Base-by-base conservation (phyloP, 305 asterid species). In the Fraxinus platypoda region DNA sequence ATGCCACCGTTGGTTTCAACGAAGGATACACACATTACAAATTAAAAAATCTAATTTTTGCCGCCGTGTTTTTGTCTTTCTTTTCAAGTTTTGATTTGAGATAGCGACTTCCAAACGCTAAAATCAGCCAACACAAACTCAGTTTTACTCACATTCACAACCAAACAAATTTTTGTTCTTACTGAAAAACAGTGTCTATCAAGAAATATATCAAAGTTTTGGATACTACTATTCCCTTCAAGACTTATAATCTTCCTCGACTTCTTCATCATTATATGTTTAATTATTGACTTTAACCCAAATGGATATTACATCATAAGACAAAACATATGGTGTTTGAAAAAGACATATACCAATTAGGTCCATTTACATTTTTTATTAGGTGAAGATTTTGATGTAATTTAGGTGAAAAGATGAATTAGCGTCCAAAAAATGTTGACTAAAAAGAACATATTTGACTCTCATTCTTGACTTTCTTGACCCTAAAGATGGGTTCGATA, bases 301-400 rank as follows among this genome's bases (percentile, higher is more conserved):
- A 9, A 66, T 3, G 73, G 31, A 23, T 33, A 64, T 25, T 2
- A 64, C n/a, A 62, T 62, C 71, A 62, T 23, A 62, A 62, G 33
- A 64, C 34, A 8, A 25, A 64, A 23, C 6, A 23, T 23, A 8
- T 23, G 74, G 6, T n/a, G 26, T 66, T 8, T 13, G 59, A 57
- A 66, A 66, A 66, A 66, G 74, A 66, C 74, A 66, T 25, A 25
- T 66, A 66, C 34, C 74, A 66, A 66, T 66, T 66, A 25, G 74
- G 35, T 23, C 73, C 73, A 64, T 8, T 4, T 8, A 25, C 13
- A 25, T 21, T 25, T 66, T 26, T 26, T 25, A 1, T 15, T 26
- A 4, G 35, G n/a, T 66, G 37, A 66, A 9, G 74, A 21, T 21
- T 64, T 21, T 64, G 73, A 13, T 12, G 11, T n/a, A 19, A 57